Conservation (phyloP, 495 filamentous ascomycete species). For the Neurospora terricola region DNA sequence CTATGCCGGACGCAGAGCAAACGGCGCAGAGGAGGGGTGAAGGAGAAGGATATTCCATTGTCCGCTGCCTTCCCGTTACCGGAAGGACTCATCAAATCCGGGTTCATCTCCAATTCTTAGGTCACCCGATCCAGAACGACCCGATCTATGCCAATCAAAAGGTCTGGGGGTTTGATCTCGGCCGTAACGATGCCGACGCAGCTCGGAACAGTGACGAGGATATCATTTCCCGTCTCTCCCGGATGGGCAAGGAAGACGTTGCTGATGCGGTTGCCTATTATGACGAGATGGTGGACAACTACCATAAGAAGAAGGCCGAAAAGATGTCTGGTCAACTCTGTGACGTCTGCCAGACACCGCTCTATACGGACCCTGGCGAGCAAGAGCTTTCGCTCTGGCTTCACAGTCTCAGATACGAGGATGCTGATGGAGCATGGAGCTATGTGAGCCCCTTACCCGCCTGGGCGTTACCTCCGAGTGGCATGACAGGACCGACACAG, state of each 20-base stretch:
- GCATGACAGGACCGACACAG: conserved; percentile 47
- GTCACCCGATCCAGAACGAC: conserved; percentile 92
- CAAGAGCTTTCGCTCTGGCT: conserved; percentile 92
- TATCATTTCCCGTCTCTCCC: conserved; percentile 69
- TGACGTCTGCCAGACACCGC: conserved; percentile 68
- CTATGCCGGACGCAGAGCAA: conserved; percentile 10
- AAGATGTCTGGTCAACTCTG: conserved; percentile 82
- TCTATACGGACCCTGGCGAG: conserved; percentile 83
- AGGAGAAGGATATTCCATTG: conserved; percentile 77
- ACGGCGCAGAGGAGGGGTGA: conserved; percentile 12
- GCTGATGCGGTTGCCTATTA: conserved; percentile 89
- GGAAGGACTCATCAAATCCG: conserved; percentile 92
- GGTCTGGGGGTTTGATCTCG: conserved; percentile 78
- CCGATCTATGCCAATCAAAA: conserved; percentile 92
- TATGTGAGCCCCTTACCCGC: conserved; percentile 75
- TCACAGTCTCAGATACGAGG: conserved; percentile 82
- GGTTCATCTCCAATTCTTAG: conserved; percentile 89
- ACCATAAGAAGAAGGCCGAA: conserved; percentile 79
- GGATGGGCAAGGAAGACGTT: conserved; percentile 91
- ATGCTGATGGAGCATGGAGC: conserved; percentile 67
- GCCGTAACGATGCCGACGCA: conserved; percentile 54
- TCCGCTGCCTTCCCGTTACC: conserved; percentile 86
- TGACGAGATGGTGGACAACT: conserved; percentile 79
- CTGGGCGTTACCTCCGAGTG: conserved; percentile 75
- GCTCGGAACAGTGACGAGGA: conserved; percentile 69